Evolutionary conservation across 2,329 filamentous ascomycete species (phyloP), one percentile per base, ranked within the genome.

Genomic region (Fusarium algeriense): DNA sequence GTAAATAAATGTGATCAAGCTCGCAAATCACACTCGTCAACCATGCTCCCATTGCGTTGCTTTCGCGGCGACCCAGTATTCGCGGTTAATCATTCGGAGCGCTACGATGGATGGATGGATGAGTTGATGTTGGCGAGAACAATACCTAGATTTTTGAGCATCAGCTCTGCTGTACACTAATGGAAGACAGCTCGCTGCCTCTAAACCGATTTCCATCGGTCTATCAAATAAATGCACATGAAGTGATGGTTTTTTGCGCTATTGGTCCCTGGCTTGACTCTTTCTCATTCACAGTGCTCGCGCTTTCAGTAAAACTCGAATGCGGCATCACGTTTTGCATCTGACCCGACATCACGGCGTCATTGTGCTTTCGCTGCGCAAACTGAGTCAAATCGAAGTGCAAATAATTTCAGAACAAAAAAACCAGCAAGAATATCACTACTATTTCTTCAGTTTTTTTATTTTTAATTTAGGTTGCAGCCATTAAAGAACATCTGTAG

Each of bases 391-490:
- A 35, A 23, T 2, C 12, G 5, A 34, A 17, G 13, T 11, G 4
- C 11, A 34, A 13, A 8, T 5, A 3, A 11, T 11, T 17, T 8
- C 12, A 7, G 7, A n/a, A 23, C 9, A 11, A 14, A 23, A 12
- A 49, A 34, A 34, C 3, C 2, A 6, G 3, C 3, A 17, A 17
- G 1, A 4, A 17, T 7, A 23, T 19, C 2, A 2, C 11, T 30
- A 4, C 6, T 23, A 2, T 32, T 23, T 5, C 10, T 34, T 10
- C 6, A 0, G 17, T n/a, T n/a, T 23, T 12, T 6, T 5, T 13
- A 28, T 48, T 2, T 20, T 30, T 10, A 10, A 30, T 15, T 17
- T 20, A 13, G 23, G 23, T 23, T 23, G 23, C 30, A 34, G 28
- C 7, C 10, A 12, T 23, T 2, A 49, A 23, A 49, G 30, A 34